Evolutionary conservation across 2,329 filamentous ascomycete genomes (phyloP).

Genomic region (Dactylellina sp.): DNA sequence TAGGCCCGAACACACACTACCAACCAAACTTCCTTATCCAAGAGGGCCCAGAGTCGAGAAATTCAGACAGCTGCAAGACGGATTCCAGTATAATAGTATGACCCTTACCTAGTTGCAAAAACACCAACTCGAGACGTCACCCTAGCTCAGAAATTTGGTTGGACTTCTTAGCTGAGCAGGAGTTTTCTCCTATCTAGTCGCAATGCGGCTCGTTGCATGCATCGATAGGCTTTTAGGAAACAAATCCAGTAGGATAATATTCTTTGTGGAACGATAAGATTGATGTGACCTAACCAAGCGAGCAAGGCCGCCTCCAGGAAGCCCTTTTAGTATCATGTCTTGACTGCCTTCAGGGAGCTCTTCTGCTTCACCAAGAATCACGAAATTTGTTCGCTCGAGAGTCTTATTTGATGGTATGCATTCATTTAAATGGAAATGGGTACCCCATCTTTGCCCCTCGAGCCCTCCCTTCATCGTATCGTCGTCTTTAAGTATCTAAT

Average conservation of each 20-base stretch:
- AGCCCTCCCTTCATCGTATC: constrained; percentile 6
- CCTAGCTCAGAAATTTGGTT: neutral
- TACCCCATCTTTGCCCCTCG: constrained; percentile 50
- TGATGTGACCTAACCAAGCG: neutral
- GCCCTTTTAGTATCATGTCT: constrained; percentile 87
- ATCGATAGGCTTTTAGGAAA: constrained; percentile 88
- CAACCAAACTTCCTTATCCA: constrained; percentile 62
- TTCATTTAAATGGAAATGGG: constrained; percentile 86
- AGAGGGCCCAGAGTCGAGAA: constrained; percentile 91
- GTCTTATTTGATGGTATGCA: constrained; percentile 69
- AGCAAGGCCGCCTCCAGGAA: constrained; percentile 80
- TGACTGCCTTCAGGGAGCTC: constrained; percentile 86
- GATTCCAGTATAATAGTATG: constrained; percentile 92
- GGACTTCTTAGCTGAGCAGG: neutral
- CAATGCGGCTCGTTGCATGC: constrained; percentile 83
- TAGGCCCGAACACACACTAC: neutral
- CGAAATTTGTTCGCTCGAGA: constrained; percentile 87
- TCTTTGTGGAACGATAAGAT: neutral
- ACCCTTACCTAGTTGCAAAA: constrained; percentile 49
- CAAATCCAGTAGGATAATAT: constrained; percentile 69
- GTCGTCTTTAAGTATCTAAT: too few species aligned
- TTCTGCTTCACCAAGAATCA: constrained; percentile 90
- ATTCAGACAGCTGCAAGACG: constrained; percentile 96
- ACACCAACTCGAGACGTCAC: neutral
- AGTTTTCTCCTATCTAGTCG: constrained; percentile 67